Evolutionary conservation across 2,329 filamentous ascomycete genomes (phyloP).

Genomic region (Dactylellina drechsleri): DNA sequence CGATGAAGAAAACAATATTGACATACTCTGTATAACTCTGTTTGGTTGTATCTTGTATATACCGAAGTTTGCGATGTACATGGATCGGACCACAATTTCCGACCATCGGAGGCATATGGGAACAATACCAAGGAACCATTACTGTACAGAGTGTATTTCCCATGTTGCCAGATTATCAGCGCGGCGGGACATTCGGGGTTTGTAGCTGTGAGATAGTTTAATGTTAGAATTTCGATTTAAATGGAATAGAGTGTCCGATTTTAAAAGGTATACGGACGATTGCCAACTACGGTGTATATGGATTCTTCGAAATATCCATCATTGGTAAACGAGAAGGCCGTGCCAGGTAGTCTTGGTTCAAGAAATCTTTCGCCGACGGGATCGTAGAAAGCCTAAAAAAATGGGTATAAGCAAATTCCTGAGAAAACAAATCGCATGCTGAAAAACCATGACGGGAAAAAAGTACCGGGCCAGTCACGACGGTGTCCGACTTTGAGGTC

Average conservation of each 20-base stretch:
- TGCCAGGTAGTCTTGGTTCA: conserved; percentile 74
- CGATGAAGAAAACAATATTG: background rate
- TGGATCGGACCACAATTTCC: conserved; percentile 73
- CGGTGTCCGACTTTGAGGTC: conserved; percentile 75
- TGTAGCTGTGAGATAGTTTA: conserved; percentile 63
- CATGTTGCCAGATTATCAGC: conserved; percentile 79
- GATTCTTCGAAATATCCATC: conserved; percentile 76
- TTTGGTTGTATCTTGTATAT: conserved; percentile 75
- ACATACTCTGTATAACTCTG: conserved; percentile 71
- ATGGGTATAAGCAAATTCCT: background rate
- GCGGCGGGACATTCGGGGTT: conserved; percentile 71
- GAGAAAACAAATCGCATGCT: background rate
- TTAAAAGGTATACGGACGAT: conserved; percentile 67
- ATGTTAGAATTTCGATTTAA: background rate
- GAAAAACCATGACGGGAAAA: conserved; percentile 57
- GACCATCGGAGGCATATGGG: conserved; percentile 73
- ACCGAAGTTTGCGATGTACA: conserved; percentile 68
- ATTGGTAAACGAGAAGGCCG: conserved; percentile 77
- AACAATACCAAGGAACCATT: conserved; percentile 71
- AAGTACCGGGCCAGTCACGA: conserved; percentile 74
- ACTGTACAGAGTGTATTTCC: conserved; percentile 68
- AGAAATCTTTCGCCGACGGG: conserved; percentile 72
- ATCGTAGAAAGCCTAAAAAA: conserved; percentile 73
- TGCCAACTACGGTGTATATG: conserved; percentile 75
- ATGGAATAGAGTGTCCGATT: too few species aligned